Conservation (phyloP, 2,329 filamentous ascomycete genomes). For the Fusarium poae region DNA sequence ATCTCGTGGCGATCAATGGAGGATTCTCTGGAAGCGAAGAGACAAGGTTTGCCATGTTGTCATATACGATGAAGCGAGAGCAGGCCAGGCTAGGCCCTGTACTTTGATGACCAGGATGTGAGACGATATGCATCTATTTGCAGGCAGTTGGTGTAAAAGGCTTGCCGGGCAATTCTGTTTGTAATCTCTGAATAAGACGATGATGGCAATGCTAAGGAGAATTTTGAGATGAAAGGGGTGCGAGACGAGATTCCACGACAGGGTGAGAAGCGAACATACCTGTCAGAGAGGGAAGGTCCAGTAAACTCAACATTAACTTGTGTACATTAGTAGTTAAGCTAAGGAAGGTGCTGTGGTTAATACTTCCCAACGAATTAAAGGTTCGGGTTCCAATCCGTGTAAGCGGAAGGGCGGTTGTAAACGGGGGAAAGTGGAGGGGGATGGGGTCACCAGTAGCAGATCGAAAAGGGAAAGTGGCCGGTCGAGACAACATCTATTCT, state of each 20-base stretch:
- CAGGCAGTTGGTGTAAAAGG: conserved; percentile 4
- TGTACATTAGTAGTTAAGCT: not conserved
- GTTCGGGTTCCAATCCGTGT: conserved; percentile 23
- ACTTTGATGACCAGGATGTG: conserved; percentile 31
- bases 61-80: conserved; percentile 23
- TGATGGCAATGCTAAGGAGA: conserved; percentile 7
- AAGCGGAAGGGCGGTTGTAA: conserved; percentile 21
- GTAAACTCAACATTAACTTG: not conserved
- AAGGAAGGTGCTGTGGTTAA: conserved; percentile 4
- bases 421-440: conserved; percentile 21
- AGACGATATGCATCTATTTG: conserved; percentile 44
- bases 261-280: conserved; percentile 20
- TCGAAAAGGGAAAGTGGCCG: conserved; percentile 49
- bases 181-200: conserved; percentile 12
- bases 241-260: conserved; percentile 30
- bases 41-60: conserved; percentile 41
- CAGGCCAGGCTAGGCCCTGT: conserved; percentile 19
- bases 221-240: conserved; percentile 26
- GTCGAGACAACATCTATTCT: conserved; percentile 42
- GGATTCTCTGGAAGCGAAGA: conserved; percentile 18
- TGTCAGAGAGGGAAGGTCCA: conserved; percentile 32
- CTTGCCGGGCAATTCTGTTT: conserved; percentile 22
- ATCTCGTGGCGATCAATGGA: conserved; percentile 37
- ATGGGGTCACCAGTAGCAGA: conserved; percentile 36
- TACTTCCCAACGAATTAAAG: conserved; percentile 14